Conservation (phyloP, 352 stramenopile species). For the Phytophthora uliginosa region DNA sequence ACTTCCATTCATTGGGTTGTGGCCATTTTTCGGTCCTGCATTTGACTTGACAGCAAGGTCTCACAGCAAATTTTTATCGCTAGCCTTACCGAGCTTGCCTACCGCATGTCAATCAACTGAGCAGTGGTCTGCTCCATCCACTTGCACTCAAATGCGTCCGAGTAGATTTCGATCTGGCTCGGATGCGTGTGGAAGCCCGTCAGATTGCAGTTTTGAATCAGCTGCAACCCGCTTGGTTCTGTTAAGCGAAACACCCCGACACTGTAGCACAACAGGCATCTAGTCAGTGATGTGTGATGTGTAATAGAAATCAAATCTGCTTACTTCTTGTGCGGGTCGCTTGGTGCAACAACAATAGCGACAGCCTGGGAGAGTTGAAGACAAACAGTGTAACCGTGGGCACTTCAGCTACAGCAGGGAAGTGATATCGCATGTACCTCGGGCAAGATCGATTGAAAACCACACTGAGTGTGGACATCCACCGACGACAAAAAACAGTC, state of each 20-base stretch:
- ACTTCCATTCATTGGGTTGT: constrained; percentile 20
- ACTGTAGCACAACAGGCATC: constrained; percentile 36
- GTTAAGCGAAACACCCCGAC: constrained; percentile 90
- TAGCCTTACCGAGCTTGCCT: constrained; percentile 8
- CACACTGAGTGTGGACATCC: constrained; percentile 93
- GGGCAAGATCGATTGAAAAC: constrained; percentile 91
- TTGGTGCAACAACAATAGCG: constrained; percentile 89
- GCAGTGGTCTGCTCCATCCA: constrained; percentile 58
- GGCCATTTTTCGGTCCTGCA: constrained; percentile 2
- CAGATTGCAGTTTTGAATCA: constrained; percentile 92
- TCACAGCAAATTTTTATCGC: constrained; percentile 19
- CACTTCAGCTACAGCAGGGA: constrained; percentile 1
- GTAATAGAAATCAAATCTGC: constrained; percentile 3
- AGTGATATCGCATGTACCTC: constrained; percentile 52
- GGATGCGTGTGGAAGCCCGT: constrained; percentile 90
- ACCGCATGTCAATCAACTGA: constrained; percentile 80
- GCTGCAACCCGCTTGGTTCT: constrained; percentile 77
- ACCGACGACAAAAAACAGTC: constrained; percentile 92
- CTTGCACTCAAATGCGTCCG: constrained; percentile 75
- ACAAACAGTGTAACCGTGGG: constrained; percentile 6
- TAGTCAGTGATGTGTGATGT: neutral
- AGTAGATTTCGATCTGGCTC: constrained; percentile 82
- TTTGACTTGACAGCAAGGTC: neutral
- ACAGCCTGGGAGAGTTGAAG: constrained; percentile 57
- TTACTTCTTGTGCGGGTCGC: constrained; percentile 73